Base-by-base conservation (phyloP, 192 early-diverging fungal genomes). In the Powellomyces hirtus region DNA sequence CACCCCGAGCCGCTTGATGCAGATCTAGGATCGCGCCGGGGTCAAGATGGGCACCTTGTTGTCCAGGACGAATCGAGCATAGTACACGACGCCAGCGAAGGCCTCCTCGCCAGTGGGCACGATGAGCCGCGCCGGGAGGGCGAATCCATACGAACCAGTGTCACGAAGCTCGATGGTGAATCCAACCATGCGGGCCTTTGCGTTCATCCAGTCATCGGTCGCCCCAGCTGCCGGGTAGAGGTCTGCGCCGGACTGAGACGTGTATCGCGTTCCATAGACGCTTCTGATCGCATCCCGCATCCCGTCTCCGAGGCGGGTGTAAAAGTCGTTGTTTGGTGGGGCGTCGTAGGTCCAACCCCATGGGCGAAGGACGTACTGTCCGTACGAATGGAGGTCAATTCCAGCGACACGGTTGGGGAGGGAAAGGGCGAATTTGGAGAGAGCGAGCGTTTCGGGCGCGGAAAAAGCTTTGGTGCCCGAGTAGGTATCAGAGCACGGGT, bases 371-470 rank as follows among this genome's bases (percentile, higher is more conserved):
- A 87, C 76, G 61, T 81, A 67, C 72, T 87, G 83, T 2, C 77
- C 77, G 70, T 80, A 87, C 24, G 81, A 79, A 56, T 87, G 85
- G 50, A 82, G 77, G 53, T 87, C 85, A 33, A 87, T 78, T 6
- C 75, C 83, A 27, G 78, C 85, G 56, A 81, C 67, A 29, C 76
- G 71, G 46, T 79, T 79, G 45, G 79, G 70, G 31, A 72, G 64
- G 22, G 67, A 59, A 22, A 67, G 52, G 64, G 82, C 78, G 52
- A 83, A 83, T 8, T 80, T 69, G 55, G 71, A 63, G 27, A 83
- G 36, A 1, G 81, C 83, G 49, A 82, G 62, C 22, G 75, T 59
- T 33, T 87, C 86, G 13, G 80, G 84, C 30, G 81, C 76, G 38
- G 78, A 80, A 16, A 42, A 59, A 1, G 77, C 69, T 8, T 27